These are phyloP conservation scores for Colletotrichum siamense DNA, from an alignment of 2,329 filamentous ascomycete species.

Conservation along the genomic window DNA sequence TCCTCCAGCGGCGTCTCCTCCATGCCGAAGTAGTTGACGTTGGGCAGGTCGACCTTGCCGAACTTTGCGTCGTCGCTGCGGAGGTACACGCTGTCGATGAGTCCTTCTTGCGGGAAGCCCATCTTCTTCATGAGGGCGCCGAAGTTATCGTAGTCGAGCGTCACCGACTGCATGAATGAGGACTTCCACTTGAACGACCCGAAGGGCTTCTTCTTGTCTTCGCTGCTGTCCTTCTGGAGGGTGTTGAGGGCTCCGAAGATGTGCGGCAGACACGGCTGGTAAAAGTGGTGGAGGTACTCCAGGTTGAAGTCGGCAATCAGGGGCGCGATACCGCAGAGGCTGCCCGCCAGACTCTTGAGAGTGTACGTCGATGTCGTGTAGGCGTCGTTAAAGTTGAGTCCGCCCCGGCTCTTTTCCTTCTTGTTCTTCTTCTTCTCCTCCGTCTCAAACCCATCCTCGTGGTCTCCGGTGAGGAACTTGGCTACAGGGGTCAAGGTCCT, in stretches of 20 bases:
- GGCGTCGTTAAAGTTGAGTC: slow-evolving; percentile 35
- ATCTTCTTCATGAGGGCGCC: slow-evolving; percentile 23
- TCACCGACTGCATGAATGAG: slow-evolving; percentile 23
- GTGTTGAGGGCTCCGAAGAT: slow-evolving; percentile 24
- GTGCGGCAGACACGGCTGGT: slow-evolving; percentile 42
- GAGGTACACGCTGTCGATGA: neutral
- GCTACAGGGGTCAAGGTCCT: slow-evolving; percentile 26
- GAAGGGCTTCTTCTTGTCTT: slow-evolving; percentile 7
- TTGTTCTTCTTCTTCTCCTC: neutral
- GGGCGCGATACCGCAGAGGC: slow-evolving; percentile 38
- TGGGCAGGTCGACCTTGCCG: slow-evolving; percentile 1
- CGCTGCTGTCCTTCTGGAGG: neutral
- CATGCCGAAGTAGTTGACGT: slow-evolving; percentile 48
- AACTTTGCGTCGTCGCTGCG: neutral
- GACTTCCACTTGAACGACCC: slow-evolving; percentile 21
- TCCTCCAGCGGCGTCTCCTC: slow-evolving; percentile 44
- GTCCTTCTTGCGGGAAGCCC: slow-evolving; percentile 23
- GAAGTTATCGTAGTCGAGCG: slow-evolving; percentile 22
- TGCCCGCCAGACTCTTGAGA: slow-evolving; percentile 38
- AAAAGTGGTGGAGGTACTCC: slow-evolving; percentile 39
- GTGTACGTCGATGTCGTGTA: slow-evolving; percentile 40
- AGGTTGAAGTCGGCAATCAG: slow-evolving; percentile 39
- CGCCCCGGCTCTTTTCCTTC: slow-evolving; percentile 23
- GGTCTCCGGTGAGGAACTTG: slow-evolving; percentile 4
- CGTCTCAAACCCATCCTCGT: slow-evolving; percentile 5